These are phyloP conservation scores for Secale cereale DNA, from an alignment of 176 grass and related monocot species.

Conservation along the genomic window DNA sequence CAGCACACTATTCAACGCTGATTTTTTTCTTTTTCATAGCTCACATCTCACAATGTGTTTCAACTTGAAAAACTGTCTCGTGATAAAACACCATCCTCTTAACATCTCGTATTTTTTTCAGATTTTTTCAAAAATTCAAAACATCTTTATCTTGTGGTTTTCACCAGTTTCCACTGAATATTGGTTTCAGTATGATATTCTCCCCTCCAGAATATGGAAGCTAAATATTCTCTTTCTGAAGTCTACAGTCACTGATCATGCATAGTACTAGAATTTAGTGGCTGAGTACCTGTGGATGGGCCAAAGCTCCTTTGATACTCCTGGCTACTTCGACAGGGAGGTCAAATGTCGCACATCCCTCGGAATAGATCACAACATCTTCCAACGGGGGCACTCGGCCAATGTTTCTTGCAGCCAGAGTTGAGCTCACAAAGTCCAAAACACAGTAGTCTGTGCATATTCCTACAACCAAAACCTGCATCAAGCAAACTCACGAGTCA, in stretches of 20 bases:
- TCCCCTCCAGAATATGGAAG: background rate
- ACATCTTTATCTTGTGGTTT: no score
- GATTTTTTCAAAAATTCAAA: no score
- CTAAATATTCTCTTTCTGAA: background rate
- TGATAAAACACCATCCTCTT: no score
- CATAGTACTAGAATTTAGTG: background rate
- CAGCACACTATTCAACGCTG: no score
- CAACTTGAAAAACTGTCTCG: no score
- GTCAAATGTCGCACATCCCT: slow-evolving; percentile 88
- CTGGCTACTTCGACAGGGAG: slow-evolving; percentile 59
- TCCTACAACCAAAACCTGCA: slow-evolving; percentile 76
- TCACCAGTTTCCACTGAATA: no score
- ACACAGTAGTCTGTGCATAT: slow-evolving; percentile 90
- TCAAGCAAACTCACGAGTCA: slow-evolving; percentile 8
- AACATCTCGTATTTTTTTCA: no score
- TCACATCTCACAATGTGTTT: no score
- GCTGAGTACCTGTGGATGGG: slow-evolving; percentile 78
- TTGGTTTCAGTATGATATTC: no score
- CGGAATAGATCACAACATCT: slow-evolving; percentile 79
- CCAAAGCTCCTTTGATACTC: slow-evolving; percentile 61
- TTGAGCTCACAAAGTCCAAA: slow-evolving; percentile 76
- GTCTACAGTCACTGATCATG: background rate
- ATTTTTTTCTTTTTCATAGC: no score
- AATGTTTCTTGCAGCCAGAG: slow-evolving; percentile 79
- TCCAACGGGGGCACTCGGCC: slow-evolving; percentile 59